Percentiles rank a stretch among this genome's conserved stretches.
Conservation (phyloP, 2,329 filamentous ascomycete species). For the Scortechinia acanthostroma region DNA sequence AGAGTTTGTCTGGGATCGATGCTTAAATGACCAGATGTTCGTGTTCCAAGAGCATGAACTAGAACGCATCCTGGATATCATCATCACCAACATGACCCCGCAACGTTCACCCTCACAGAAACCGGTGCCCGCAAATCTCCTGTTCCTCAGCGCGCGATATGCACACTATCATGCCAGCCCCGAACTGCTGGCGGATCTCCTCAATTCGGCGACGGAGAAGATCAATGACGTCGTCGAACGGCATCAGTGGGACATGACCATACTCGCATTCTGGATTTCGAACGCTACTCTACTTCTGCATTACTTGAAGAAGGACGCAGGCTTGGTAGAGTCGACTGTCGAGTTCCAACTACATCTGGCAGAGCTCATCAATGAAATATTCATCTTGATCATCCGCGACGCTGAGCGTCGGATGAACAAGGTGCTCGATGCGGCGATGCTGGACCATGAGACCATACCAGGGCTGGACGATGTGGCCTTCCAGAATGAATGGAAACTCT, state of each 20-base stretch:
- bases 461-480: slow-evolving; percentile 95
- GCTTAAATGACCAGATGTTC: slow-evolving; percentile 97
- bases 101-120: slow-evolving; percentile 95
- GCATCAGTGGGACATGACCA: slow-evolving; percentile 99
- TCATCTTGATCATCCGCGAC: slow-evolving; percentile 92
- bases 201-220: slow-evolving; percentile 84
- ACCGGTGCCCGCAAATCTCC: slow-evolving; percentile 91
- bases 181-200: slow-evolving; percentile 73
- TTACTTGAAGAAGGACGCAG: slow-evolving; percentile 89
- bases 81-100: slow-evolving; percentile 97
- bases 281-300: slow-evolving; percentile 92
- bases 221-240: slow-evolving; percentile 95
- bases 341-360: slow-evolving; percentile 90
- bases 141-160: slow-evolving; percentile 91
- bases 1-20: slow-evolving; percentile 92
- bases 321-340: slow-evolving; percentile 71
- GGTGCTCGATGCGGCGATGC: slow-evolving; percentile 83
- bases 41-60: slow-evolving; percentile 95
- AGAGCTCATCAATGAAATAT: slow-evolving; percentile 95
- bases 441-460: slow-evolving; percentile 96
- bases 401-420: slow-evolving; percentile 95
- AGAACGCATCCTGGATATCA: slow-evolving; percentile 83
- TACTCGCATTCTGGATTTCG: slow-evolving; percentile 96
- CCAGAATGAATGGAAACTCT: slow-evolving; percentile 97
- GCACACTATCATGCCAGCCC: slow-evolving; percentile 90